Percentiles rank a stretch among this genome's conserved stretches.
phyloP scores from a whole-genome alignment of 2,329 filamentous ascomycete genomes.

The Laburnicola sp. region DNA sequence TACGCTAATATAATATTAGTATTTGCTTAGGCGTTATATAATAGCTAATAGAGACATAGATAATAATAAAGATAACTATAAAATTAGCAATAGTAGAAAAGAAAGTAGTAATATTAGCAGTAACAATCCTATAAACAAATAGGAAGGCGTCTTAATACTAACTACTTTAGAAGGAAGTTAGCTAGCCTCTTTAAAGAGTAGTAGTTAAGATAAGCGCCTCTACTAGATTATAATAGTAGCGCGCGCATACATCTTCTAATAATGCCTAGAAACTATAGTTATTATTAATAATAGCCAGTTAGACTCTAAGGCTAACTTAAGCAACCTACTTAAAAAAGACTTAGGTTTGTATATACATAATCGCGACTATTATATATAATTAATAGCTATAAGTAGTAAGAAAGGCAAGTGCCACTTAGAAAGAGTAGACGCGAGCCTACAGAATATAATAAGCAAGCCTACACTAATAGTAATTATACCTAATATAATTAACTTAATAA shows the following conservation, averaged over 20 bases:
- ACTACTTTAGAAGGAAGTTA: too few relatives aligned
- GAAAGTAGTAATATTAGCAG: conserved; percentile 8
- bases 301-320: background rate
- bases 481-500: background rate
- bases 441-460: background rate
- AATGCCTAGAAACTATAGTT: too few relatives aligned
- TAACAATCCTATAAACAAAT: background rate
- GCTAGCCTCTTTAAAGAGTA: too few relatives aligned
- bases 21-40: background rate
- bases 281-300: background rate
- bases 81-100: conserved; percentile 10
- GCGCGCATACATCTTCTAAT: too few relatives aligned
- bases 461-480: background rate
- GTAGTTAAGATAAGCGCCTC: too few relatives aligned
- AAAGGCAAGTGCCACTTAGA: background rate
- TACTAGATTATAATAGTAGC: too few relatives aligned
- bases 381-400: background rate
- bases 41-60: conserved; percentile 13
- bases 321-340: conserved; percentile 14
- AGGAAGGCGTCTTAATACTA: background rate
- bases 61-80: conserved; percentile 9
- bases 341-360: conserved; percentile 13
- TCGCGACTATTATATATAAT: conserved; percentile 3
- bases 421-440: background rate
- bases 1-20: background rate